A percentile compares a stretch with the other conserved stretches of the same genome.
phyloP scores from a whole-genome alignment of 2,329 filamentous ascomycete species.

The Beauveria australis region DNA sequence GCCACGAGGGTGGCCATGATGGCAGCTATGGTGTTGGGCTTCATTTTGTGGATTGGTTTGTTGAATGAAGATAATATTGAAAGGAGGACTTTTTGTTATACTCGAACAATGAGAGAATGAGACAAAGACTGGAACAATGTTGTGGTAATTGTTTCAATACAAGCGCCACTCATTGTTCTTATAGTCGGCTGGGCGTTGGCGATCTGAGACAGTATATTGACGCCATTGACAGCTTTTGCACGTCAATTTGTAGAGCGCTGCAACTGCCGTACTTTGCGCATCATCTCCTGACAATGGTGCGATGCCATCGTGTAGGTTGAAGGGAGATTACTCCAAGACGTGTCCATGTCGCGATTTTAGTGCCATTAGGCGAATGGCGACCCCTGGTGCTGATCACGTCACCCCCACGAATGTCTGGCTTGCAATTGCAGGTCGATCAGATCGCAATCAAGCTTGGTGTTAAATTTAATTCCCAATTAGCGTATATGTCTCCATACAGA shows the following conservation, averaged over 20 bases:
- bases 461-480: not conserved
- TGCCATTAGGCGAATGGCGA: not conserved
- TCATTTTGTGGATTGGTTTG: not conserved
- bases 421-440: not conserved
- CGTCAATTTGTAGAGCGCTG: not conserved
- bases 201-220: constrained; percentile 7
- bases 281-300: not conserved
- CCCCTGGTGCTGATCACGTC: not conserved
- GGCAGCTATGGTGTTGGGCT: constrained; percentile 2
- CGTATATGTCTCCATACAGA: not conserved
- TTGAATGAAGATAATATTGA: not conserved
- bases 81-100: not conserved
- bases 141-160: not conserved
- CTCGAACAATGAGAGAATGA: not conserved
- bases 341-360: constrained; percentile 8
- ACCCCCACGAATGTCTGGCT: not conserved
- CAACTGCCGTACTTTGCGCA: constrained; percentile 3
- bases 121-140: not conserved
- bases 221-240: constrained; percentile 1
- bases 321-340: constrained; percentile 5
- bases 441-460: not conserved
- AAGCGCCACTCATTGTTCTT: not conserved
- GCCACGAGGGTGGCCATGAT: constrained; percentile 1
- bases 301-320: not conserved
- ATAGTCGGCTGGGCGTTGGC: not conserved